Evolutionary conservation across 2,329 filamentous ascomycete genomes (phyloP), one percentile per base, ranked within the genome.

Genomic region (Colletotrichum viniferum): DNA sequence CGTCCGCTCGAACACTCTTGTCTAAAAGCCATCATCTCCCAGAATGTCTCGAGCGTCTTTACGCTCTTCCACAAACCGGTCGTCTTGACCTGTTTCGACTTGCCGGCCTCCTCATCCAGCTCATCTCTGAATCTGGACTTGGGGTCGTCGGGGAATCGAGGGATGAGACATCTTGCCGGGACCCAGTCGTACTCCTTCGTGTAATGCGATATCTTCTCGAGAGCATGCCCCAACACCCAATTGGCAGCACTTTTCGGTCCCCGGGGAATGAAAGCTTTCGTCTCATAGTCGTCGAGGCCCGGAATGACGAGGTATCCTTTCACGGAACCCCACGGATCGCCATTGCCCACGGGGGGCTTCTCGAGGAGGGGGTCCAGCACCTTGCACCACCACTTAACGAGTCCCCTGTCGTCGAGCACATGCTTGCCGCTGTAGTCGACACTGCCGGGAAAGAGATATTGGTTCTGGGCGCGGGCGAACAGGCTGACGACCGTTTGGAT

Each of bases 21-120:
- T 72, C 97, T 90, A 81, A 95, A 98, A 0, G 96, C 94, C 96
- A 99, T 98, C 90, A 98, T 94, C 77, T 99, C 97, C 97, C 97
- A 99, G 81, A 99, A 99, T 79, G 96, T 93, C n/a, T 96, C 94
- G 55, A 99, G 86, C 0, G 92, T 94, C 81, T 90, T 93, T 28
- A 98, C 92, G 75, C 94, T 96, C 82, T 92, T 94, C 97, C 97
- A 99, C 72, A 91, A 89, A 1, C 94, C 94, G 4, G 87, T 85
- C 30, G 87, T 88, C 78, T 91, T 90, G 78, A 90, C 85, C 69
- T 86, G 86, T 7, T 85, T 85, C 3, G 90, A 87, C 34, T 91
- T 91, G 1, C 91, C 89, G 1, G 94, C 89, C 81, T 97, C 95
- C 36, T 96, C 94, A 80, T 99, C 96, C 5, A 99, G 87, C 81